phyloP scores from a whole-genome alignment of 768 basidiomycete genomes.

The Mycena metata region DNA sequence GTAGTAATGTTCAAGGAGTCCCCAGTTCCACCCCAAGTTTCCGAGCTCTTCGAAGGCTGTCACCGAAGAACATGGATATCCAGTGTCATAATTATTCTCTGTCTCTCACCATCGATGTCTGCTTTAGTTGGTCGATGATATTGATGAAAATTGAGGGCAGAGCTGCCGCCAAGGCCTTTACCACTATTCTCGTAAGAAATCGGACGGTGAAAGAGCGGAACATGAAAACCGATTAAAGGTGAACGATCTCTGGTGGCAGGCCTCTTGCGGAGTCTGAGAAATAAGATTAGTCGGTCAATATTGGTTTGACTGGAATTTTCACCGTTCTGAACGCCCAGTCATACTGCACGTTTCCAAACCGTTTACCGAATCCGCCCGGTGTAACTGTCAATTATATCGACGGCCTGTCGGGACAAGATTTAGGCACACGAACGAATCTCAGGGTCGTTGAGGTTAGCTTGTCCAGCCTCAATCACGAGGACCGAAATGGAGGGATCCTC shows the following conservation, averaged over 20 bases:
- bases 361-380: conserved; percentile 28
- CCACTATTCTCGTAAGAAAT: conserved; percentile 29
- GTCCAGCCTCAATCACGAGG: no score
- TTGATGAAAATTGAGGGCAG: conserved; percentile 37
- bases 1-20: conserved; percentile 21
- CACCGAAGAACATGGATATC: no score
- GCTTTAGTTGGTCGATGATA: conserved; percentile 35
- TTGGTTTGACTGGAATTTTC: background rate
- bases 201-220: background rate
- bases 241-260: conserved; percentile 22
- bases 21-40: conserved; percentile 30
- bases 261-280: conserved; percentile 33
- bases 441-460: conserved; percentile 6
- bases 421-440: conserved; percentile 9
- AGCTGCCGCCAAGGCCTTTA: conserved; percentile 41
- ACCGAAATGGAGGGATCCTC: no score
- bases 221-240: background rate
- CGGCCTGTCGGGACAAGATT: no score
- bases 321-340: conserved; percentile 44
- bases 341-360: conserved; percentile 39
- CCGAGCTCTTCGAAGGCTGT: conserved; percentile 22
- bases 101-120: conserved; percentile 39
- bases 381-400: background rate
- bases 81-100: no score
- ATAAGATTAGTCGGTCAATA: background rate